Evolutionary conservation across 495 filamentous ascomycete genomes (phyloP), one percentile per base, ranked within the genome.

Genomic region (Aspergillus carlsbadensis): DNA sequence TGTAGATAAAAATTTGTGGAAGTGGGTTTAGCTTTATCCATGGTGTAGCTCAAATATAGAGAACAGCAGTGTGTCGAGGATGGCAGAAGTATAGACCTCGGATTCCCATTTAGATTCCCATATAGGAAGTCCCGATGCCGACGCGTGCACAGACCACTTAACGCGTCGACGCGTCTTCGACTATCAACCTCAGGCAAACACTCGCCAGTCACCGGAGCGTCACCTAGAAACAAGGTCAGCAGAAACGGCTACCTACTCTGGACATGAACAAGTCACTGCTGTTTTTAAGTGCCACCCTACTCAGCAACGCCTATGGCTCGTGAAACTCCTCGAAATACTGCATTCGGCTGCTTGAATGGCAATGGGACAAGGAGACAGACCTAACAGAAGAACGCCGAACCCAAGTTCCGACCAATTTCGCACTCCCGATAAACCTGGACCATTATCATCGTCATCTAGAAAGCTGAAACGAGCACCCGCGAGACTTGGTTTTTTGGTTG

Each of bases 361-460:
- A 62, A 76, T 76, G 73, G 73, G 61, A 65, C 61, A 57, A 52
- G 56, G 45, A 21, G 59, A 65, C 35, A 60, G 36, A 10, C 15
- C 36, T 17, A n/a, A 42, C 39, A 20, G 57, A 17, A 57, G 51
- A n/a, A 49, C 21, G 21, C 44, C 70, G 46, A 63, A 66, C 18
- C 56, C 54, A 21, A 54, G 55, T 21, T 48, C 33, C 26, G 52
- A 59, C 21, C 57, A 60, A 15, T 69, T 63, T 51, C 68, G 53
- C 46, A 70, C 71, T 0, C 70, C 70, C 51, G 45, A 66, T 31
- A 64, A 58, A 51, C 55, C 68, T 40, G 39, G n/a, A n/a, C n/a
- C 24, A 13, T 53, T 35, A 17, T 43, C 53, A 54, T 49, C 55
- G 37, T 54, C 49, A 47, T 59, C 65, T 14, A 60, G 34, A 34